Evolutionary conservation across 2,329 filamentous ascomycete genomes (phyloP), one percentile per base, ranked within the genome.

Genomic region (Hirsutella rhossiliensis): DNA sequence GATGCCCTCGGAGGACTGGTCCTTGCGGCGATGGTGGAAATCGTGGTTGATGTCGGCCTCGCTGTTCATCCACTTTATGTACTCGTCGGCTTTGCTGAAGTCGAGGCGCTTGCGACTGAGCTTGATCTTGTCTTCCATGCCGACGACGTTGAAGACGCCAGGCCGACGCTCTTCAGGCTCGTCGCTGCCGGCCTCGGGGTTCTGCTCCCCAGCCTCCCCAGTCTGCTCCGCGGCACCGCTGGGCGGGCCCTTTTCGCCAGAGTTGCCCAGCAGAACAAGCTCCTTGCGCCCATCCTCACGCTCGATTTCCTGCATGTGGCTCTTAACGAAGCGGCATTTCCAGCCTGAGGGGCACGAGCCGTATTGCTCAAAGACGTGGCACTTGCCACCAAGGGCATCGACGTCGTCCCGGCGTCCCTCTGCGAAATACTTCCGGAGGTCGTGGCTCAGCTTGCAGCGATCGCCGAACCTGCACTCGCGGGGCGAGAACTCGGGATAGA

Each of bases 281-380:
- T 97, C 90, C 55, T 85, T 87, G 52, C 77, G 76, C 9, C 88
- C 90, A 60, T 94, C 89, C 43, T 82, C 80, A 18, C 72, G 78
- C 51, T 84, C 78, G 20, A 85, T 65, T 64, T 97, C 90, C 49
- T 80, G 73, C 54, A 87, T 92, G 64, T 98, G 92, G 49, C 87
- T 94, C 49, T 76, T 76, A 30, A 87, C 84, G 57, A 96, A 94
- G 19, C 90, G 83, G 61, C 92, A 98, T 61, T 90, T 94, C 89
- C 90, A 98, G 6, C 92, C 92, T 13, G 83, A 78, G 41, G 77
- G 74, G 55, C 92, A 98, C 48, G 72, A 78, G 12, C 89, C 89
- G 50, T 82, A 77, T 15, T 71, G 69, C 51, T 86, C 81, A 62
- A 80, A 96, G 9, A 94, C 75, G 1, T 89, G 90, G 57, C 92